Evolutionary conservation across 1,139 yeast species (phyloP).

Genomic region (Kodamaea sp.): DNA sequence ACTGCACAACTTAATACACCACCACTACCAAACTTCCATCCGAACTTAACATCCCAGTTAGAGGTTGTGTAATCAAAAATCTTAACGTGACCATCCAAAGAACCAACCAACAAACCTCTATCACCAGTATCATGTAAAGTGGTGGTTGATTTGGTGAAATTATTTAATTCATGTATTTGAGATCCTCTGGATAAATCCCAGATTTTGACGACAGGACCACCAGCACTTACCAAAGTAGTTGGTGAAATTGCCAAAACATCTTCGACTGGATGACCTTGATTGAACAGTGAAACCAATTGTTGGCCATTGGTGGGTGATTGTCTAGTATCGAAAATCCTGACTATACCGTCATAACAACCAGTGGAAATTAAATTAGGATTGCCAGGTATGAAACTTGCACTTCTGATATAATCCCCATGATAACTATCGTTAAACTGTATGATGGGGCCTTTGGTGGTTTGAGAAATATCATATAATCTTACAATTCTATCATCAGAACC

Average conservation of each 20-base stretch:
- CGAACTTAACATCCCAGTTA: conserved; percentile 87
- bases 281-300: conserved; percentile 37
- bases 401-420: conserved; percentile 85
- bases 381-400: conserved; percentile 75
- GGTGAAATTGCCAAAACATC: conserved; percentile 78
- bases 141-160: conserved; percentile 92
- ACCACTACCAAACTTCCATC: conserved; percentile 91
- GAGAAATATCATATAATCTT: conserved; percentile 84
- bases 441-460: conserved; percentile 61
- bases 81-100: conserved; percentile 95
- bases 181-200: conserved; percentile 89
- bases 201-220: conserved; percentile 82
- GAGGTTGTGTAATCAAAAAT: conserved; percentile 76
- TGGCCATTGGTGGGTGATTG: conserved; percentile 49
- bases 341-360: conserved; percentile 89
- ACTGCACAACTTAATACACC: conserved; percentile 88
- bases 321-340: conserved; percentile 85
- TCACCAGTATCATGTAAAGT: conserved; percentile 69
- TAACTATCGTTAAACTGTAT: conserved; percentile 57
- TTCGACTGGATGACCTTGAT: conserved; percentile 66
- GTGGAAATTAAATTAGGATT: conserved; percentile 76
- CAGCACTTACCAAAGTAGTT: conserved; percentile 76
- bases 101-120: conserved; percentile 83
- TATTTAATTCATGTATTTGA: conserved; percentile 58
- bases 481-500: conserved; percentile 91